Conservation (phyloP, 2,329 filamentous ascomycete species). For the Beauveria bassiana region DNA sequence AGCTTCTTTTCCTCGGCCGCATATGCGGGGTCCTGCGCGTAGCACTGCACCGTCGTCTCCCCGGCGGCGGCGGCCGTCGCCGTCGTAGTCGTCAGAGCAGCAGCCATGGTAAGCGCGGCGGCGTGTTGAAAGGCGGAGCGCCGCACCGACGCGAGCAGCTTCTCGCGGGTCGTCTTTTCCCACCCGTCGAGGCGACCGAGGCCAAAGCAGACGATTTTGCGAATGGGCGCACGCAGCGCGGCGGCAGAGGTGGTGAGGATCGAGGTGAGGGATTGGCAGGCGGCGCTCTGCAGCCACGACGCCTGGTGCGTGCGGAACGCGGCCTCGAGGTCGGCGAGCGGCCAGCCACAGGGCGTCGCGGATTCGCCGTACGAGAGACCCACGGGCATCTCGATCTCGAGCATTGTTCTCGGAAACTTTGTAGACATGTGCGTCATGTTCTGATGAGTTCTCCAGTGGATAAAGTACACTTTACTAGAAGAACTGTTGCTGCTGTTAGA, state of each 20-base stretch:
- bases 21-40: slow-evolving; percentile 14
- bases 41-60: background rate
- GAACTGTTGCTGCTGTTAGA: background rate
- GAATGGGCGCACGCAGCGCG: background rate
- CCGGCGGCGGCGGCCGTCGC: too few species aligned
- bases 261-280: background rate
- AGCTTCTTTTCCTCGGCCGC: slow-evolving; percentile 1
- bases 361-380: background rate
- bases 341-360: background rate
- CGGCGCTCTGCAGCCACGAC: background rate
- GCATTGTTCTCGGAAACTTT: background rate
- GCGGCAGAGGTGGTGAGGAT: background rate
- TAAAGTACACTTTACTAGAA: background rate
- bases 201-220: slow-evolving; percentile 5
- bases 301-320: background rate
- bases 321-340: background rate
- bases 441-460: background rate
- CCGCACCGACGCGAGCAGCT: background rate
- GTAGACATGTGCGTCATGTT: background rate
- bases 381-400: background rate
- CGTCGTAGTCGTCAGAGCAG: background rate
- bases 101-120: slow-evolving; percentile 16
- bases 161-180: background rate
- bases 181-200: background rate
- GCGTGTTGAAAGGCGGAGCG: slow-evolving; percentile 14